Evolutionary conservation across 179 eudicot species (phyloP), one percentile per base, ranked within the genome.

Genomic region (Pouteria campechiana): DNA sequence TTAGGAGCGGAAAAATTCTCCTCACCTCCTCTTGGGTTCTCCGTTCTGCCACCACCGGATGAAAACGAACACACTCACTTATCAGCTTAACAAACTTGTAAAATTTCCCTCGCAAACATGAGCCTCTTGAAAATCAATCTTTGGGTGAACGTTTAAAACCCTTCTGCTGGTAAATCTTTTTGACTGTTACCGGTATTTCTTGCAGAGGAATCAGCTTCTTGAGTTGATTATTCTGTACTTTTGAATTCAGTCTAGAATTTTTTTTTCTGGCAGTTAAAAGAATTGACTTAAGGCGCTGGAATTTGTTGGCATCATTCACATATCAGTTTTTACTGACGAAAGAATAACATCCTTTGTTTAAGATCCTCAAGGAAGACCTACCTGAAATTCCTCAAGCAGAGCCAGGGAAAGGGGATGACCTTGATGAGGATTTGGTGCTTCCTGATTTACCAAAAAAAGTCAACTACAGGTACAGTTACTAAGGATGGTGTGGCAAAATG

Each of bases 371-470:
- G 28, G 60, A 78, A 50, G 95, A 81, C 57, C 63, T 89, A 28
- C 93, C 97, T 15, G 64, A 76, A 60, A 78, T 63, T 54, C 86
- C 95, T 25, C 22, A 55, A 20, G 17, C 56, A 21, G 55, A 45
- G 22, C 48, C 64, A 27, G 37, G 68, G 52, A n/a, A n/a, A n/a
- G 42, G 46, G 3, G 54, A 61, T 31, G 73, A 74, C 24, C 59
- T 49, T 45, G 72, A 76, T 48, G 90, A 71, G 55, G 46, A 56
- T 30, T 64, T 84, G 66, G 79, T 78, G 37, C 83, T 89, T 40
- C 95, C 93, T 30, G 78, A 72, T 45, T 95, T 89, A 44, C 93
- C 97, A 52, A 69, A 83, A n/a, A 81, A 78, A 67, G 68, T 93
- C 95, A 6, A 69, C 64, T 46, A 52, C 68, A 48, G 36, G 70